Percentiles rank a stretch among this genome's conserved stretches.
These are phyloP conservation scores for Kurtzmaniella natalensis DNA, from an alignment of 1,139 yeast species.

Conservation along the genomic window DNA sequence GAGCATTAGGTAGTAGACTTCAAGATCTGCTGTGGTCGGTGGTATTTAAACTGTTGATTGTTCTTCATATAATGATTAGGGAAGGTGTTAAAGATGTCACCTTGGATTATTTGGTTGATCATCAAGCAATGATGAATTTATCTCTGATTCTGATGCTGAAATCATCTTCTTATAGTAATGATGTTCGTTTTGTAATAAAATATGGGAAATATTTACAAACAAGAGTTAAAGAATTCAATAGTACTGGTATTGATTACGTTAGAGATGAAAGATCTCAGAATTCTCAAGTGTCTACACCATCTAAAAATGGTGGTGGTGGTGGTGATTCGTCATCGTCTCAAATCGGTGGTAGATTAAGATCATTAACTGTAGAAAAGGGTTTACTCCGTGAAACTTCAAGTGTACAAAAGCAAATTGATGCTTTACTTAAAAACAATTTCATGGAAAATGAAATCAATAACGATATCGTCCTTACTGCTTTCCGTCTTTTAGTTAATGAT, in stretches of 20 bases:
- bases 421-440: constrained; percentile 70
- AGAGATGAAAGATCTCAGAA: constrained; percentile 59
- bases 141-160: constrained; percentile 27
- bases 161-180: constrained; percentile 37
- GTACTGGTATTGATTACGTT: constrained; percentile 71
- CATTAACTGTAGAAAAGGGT: constrained; percentile 71
- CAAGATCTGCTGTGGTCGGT: constrained; percentile 87
- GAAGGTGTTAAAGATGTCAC: constrained; percentile 81
- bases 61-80: constrained; percentile 84
- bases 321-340: constrained; percentile 25
- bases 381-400: constrained; percentile 79
- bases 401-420: constrained; percentile 75
- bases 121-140: constrained; percentile 48
- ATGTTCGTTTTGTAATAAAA: constrained; percentile 58
- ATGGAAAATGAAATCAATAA: constrained; percentile 61
- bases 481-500: constrained; percentile 83
- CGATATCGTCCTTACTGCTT: constrained; percentile 79
- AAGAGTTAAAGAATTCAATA: constrained; percentile 65
- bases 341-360: constrained; percentile 62
- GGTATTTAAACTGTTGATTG: constrained; percentile 79
- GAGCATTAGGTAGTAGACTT: constrained; percentile 54
- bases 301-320: too few species aligned
- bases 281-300: constrained; percentile 20
- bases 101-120: constrained; percentile 57
- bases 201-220: constrained; percentile 69